These are phyloP conservation scores for Mychonastes homosphaera DNA, from an alignment of 139 green algal genomes.

Conservation along the genomic window DNA sequence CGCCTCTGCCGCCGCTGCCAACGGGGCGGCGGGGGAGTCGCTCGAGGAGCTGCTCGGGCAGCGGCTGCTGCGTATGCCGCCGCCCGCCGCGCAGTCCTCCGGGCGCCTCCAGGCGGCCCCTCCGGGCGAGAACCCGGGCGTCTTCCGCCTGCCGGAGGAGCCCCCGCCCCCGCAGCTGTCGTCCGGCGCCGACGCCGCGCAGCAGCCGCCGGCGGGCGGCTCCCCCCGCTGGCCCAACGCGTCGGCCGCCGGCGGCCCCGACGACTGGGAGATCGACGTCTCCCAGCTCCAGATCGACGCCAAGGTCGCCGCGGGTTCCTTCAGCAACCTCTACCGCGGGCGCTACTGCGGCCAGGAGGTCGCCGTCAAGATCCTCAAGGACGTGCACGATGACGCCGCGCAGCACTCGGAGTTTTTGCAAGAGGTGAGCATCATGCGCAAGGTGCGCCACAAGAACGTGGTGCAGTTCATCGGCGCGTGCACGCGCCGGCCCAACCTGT, in stretches of 20 bases:
- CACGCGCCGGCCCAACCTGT: constrained; percentile 92
- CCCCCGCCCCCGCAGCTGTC: constrained; percentile 12
- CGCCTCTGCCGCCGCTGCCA: neutral
- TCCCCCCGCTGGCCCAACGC: neutral
- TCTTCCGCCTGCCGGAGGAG: constrained; percentile 33
- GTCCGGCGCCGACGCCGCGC: constrained; percentile 1
- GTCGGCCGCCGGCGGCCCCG: constrained; percentile 10
- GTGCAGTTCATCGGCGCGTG: constrained; percentile 98
- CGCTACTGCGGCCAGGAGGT: constrained; percentile 96
- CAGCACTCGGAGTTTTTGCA: constrained; percentile 90
- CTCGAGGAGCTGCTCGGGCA: constrained; percentile 68
- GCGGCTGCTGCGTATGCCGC: constrained; percentile 63
- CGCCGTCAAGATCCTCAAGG: constrained; percentile 96
- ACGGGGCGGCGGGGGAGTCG: constrained; percentile 8
- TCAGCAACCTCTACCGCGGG: constrained; percentile 90
- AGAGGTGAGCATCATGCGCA: constrained; percentile 58
- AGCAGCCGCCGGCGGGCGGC: constrained; percentile 1
- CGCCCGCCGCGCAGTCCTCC: constrained; percentile 19
- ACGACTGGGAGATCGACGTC: constrained; percentile 97
- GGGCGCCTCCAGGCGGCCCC: constrained; percentile 18
- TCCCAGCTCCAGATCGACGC: constrained; percentile 70
- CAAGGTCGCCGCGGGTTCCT: constrained; percentile 74
- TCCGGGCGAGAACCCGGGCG: constrained; percentile 13
- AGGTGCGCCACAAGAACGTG: constrained; percentile 92
- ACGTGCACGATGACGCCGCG: constrained; percentile 66